phyloP scores from a whole-genome alignment of 805 yeast genomes.

The Kodamaea laetipori region DNA sequence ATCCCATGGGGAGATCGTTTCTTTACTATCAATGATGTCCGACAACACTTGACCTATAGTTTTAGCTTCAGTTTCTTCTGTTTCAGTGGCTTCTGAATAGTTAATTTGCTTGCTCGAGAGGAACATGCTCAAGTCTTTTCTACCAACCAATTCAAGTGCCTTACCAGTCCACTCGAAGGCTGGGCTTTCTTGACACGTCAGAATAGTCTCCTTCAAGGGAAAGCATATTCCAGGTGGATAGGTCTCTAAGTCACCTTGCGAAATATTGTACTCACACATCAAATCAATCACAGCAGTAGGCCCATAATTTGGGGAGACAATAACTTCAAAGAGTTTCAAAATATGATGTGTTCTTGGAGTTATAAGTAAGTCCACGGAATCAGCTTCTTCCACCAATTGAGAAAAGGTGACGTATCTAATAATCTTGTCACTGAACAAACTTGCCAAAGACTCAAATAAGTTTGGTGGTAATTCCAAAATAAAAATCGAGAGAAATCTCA shows the following conservation, averaged over 20 bases:
- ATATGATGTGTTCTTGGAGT: conserved; percentile 69
- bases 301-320: conserved; percentile 55
- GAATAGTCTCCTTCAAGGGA: conserved; percentile 65
- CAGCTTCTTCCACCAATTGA: conserved; percentile 63
- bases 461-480: conserved; percentile 62
- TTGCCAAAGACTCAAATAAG: conserved; percentile 54
- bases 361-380: conserved; percentile 56
- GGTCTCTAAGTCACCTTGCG: conserved; percentile 56
- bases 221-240: conserved; percentile 72
- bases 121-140: conserved; percentile 59
- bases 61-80: conserved; percentile 12
- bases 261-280: conserved; percentile 60
- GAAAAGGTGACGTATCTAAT: conserved; percentile 66
- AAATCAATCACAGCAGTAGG: conserved; percentile 58
- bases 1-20: conserved; percentile 62
- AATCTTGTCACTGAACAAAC: conserved; percentile 46
- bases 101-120: conserved; percentile 13
- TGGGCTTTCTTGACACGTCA: conserved; percentile 53
- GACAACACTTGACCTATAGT: conserved; percentile 46
- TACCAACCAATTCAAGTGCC: conserved; percentile 60
- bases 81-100: not conserved
- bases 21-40: conserved; percentile 41
- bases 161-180: conserved; percentile 49
- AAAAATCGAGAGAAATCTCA: conserved; percentile 46
- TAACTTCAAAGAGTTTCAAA: conserved; percentile 60